Percentiles rank a stretch among this genome's conserved stretches.
Evolutionary conservation across 805 yeast species (phyloP).

Genomic region (Suhomyces tanzawaensis): DNA sequence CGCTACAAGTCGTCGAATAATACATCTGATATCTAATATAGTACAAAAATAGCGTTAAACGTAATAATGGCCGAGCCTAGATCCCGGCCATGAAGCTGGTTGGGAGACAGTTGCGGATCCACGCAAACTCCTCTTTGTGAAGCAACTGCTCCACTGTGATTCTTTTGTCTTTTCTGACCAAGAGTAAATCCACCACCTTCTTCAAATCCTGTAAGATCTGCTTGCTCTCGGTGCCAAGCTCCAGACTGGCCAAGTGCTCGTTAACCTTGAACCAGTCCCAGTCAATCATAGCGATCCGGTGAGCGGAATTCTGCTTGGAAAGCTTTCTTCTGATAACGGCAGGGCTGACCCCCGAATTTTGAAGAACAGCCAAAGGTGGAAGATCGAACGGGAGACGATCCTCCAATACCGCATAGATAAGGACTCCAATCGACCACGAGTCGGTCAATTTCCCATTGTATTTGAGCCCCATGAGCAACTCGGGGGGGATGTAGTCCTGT

Average conservation of each 20-base stretch:
- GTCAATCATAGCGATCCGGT: constrained; percentile 86
- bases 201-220: constrained; percentile 22
- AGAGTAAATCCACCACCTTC: constrained; percentile 28
- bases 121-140: constrained; percentile 16
- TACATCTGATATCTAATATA: too few relatives aligned
- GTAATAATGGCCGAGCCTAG: too few relatives aligned
- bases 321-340: constrained; percentile 44
- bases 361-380: constrained; percentile 49
- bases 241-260: constrained; percentile 11
- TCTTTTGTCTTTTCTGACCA: constrained; percentile 40
- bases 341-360: constrained; percentile 32
- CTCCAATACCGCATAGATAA: constrained; percentile 81
- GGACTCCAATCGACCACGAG: constrained; percentile 92
- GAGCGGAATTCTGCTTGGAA: constrained; percentile 60
- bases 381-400: constrained; percentile 90
- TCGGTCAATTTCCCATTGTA: constrained; percentile 92
- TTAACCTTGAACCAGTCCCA: constrained; percentile 76
- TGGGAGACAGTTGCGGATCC: constrained; percentile 22
- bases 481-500: constrained; percentile 96
- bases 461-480: constrained; percentile 81
- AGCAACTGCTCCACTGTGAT: constrained; percentile 17
- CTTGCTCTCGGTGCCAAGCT: constrained; percentile 13
- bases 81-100: background rate
- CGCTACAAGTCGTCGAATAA: too few relatives aligned
- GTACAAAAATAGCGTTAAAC: too few relatives aligned